Conservation (phyloP, 371 early-diverging fungal genomes). For the Mortierella sp. region DNA sequence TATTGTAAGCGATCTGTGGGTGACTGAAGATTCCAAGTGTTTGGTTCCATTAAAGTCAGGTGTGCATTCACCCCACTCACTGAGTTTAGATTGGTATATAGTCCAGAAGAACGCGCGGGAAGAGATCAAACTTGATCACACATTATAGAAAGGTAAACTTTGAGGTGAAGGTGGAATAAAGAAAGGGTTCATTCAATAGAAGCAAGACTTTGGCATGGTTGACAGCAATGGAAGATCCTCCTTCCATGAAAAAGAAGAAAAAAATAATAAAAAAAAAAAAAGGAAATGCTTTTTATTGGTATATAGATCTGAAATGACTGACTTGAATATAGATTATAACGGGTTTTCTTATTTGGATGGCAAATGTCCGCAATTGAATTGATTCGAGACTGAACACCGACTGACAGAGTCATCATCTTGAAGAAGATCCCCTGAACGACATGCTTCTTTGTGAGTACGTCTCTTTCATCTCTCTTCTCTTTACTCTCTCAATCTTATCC, state of each 20-base stretch:
- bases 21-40: too few species aligned
- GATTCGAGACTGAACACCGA: conserved; percentile 9
- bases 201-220: too few species aligned
- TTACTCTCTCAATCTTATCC: background rate
- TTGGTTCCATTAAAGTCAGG: too few species aligned
- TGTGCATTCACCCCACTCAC: too few species aligned
- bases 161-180: background rate
- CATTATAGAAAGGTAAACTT: background rate
- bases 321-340: too few species aligned
- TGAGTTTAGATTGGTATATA: too few species aligned
- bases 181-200: background rate
- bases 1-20: too few species aligned
- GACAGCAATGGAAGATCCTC: too few species aligned
- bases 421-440: conserved; percentile 1
- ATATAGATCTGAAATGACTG: background rate
- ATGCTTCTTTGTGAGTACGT: background rate
- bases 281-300: too few species aligned
- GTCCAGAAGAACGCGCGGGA: conserved; percentile 1
- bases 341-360: conserved; percentile 1
- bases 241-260: too few species aligned
- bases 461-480: conserved; percentile 4
- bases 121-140: background rate
- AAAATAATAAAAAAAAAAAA: too few species aligned
- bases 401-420: conserved; percentile 9
- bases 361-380: conserved; percentile 5